Conservation (phyloP, 805 yeast genomes). For the Candida nanaspora region DNA sequence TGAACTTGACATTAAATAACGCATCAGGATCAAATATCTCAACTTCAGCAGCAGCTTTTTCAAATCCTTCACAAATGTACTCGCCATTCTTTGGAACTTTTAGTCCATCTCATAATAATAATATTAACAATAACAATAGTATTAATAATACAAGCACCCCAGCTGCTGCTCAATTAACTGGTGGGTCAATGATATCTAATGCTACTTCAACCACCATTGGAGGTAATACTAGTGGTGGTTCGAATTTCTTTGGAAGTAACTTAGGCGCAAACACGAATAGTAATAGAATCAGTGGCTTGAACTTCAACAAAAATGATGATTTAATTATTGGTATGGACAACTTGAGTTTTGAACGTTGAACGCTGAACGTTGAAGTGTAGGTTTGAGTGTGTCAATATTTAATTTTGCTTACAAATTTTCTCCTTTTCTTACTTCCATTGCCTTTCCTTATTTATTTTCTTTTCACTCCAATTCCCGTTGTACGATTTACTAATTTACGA, state of each 20-base stretch:
- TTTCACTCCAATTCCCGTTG: too few relatives aligned
- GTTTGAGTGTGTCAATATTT: background rate
- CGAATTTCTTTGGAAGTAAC: background rate
- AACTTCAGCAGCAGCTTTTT: background rate
- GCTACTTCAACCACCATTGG: conserved; percentile 3
- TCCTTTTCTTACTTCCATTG: background rate
- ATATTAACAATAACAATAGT: background rate
- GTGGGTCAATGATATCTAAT: conserved; percentile 14
- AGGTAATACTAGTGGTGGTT: background rate
- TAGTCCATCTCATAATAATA: background rate
- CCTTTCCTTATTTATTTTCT: too few relatives aligned
- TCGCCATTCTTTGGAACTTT: background rate
- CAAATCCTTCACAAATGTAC: background rate
- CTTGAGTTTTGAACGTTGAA: conserved; percentile 15
- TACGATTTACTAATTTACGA: too few relatives aligned
- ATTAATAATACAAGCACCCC: conserved; percentile 8
- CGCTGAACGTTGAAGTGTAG: too few relatives aligned
- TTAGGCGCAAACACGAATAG: background rate
- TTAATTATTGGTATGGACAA: conserved; percentile 22
- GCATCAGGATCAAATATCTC: background rate
- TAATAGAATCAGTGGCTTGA: background rate
- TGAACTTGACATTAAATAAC: background rate
- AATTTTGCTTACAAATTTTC: background rate
- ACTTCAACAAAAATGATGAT: conserved; percentile 15
- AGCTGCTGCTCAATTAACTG: conserved; percentile 18